Evolutionary conservation across 768 basidiomycete genomes (phyloP), one percentile per base, ranked within the genome.

Genomic region (Melanogaster broomeanus): DNA sequence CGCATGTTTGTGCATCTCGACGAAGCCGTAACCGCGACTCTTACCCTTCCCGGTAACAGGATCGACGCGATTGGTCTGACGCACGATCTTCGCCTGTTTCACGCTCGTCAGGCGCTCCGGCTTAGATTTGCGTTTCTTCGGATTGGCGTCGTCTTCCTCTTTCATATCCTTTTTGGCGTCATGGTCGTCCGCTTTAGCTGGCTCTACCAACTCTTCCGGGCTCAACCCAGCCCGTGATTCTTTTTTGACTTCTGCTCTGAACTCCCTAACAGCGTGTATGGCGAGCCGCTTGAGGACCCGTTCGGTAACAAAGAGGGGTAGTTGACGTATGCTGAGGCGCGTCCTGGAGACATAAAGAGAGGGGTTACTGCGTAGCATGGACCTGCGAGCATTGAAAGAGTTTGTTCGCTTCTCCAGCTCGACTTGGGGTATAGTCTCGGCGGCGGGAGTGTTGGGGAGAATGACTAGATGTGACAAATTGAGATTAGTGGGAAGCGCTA

Each of bases 281-380:
- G 90, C 90, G 19, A 99, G 81, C 3, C 90, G 88, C 65, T 93
- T 96, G 52, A 98, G 79, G 60, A 88, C 81, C 37, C 90, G 87
- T 64, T 99, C 96, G 0, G 90, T 90, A 13, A 85, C 94, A 65
- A 89, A 96, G 0, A 88, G 73, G 0, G 97, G 97, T 21, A 99
- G 80, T 61, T 97, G 93, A 4, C 97, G 91, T 53, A 99, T 81
- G 52, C 91, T 93, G 37, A 99, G 83, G 54, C 97, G 93, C 0
- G 93, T 98, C 63, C 85, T 88, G 24, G 95, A 98, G 61, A 99
- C 88, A 73, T 88, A 99, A 6, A 99, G 77, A 0, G 92, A 90
- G 0, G 97, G 96, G 68, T 98, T 98, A 12, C 87, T 87, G 53
- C 89, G 88, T 35, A 99, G 81, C 28, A 98, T 79, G 0, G 83